phyloP scores from a whole-genome alignment of 2,329 filamentous ascomycete genomes.

The Myriangium duriaei region DNA sequence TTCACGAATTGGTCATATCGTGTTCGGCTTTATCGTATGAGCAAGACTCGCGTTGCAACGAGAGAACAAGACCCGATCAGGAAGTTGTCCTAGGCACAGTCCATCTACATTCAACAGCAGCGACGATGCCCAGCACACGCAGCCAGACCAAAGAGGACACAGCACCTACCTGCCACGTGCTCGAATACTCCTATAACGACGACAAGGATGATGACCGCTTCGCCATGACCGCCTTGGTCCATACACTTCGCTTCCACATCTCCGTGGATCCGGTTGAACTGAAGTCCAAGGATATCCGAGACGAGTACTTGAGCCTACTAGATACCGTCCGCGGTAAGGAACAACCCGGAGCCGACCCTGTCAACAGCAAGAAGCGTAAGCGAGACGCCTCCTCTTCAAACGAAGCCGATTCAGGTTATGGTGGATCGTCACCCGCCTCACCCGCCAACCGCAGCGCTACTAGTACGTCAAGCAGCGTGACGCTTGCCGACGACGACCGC shows the following conservation, averaged over 20 bases:
- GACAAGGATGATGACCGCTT: constrained; percentile 16
- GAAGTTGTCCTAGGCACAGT: too few species aligned
- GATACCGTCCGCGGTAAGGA: constrained; percentile 13
- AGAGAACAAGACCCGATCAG: too few species aligned
- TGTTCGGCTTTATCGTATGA: too few species aligned
- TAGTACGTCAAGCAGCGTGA: constrained; percentile 9
- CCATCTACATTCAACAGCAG: too few species aligned
- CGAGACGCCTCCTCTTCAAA: background rate
- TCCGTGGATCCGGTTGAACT: constrained; percentile 19
- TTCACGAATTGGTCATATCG: too few species aligned
- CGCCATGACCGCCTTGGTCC: constrained; percentile 21
- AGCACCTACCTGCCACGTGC: constrained; percentile 14
- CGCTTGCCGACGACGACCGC: constrained; percentile 10
- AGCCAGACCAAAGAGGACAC: constrained; percentile 8
- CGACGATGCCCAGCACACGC: constrained; percentile 4
- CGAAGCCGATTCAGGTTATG: constrained; percentile 8
- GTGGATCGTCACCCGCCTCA: constrained; percentile 5
- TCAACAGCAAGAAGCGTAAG: constrained; percentile 2
- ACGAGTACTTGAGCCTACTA: constrained; percentile 17
- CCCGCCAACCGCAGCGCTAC: constrained; percentile 2
- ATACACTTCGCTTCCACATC: constrained; percentile 22
- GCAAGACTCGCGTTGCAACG: too few species aligned
- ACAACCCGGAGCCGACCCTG: constrained; percentile 7
- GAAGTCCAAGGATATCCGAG: constrained; percentile 13
- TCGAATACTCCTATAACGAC: constrained; percentile 23